Evolutionary conservation across 345 rosid species (phyloP).

Genomic region (Eucalyptus pauciflora): DNA sequence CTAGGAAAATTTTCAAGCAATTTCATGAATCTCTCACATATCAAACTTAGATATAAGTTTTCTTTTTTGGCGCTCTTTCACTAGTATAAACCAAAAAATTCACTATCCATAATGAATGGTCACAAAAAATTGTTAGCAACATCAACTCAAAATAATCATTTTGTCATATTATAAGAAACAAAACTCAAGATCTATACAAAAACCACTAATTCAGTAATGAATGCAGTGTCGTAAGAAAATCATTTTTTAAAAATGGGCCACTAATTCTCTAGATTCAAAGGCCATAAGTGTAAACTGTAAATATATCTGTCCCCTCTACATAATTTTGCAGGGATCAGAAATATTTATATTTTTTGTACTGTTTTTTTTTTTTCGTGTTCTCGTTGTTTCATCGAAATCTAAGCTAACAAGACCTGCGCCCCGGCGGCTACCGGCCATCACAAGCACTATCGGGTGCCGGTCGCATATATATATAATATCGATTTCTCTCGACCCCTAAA

Average conservation of each 20-base stretch:
- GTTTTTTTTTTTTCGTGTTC: too few species aligned
- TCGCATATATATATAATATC: too few species aligned
- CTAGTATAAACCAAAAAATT: too few species aligned
- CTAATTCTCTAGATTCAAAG: background rate
- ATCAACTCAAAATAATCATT: background rate
- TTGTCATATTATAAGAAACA: background rate
- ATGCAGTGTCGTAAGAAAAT: background rate
- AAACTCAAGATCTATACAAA: background rate
- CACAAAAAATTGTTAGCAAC: background rate
- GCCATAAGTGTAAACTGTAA: background rate
- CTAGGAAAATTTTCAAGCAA: background rate
- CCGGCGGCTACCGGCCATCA: background rate
- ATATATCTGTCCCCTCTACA: too few species aligned
- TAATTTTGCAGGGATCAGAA: too few species aligned
- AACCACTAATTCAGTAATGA: too few species aligned
- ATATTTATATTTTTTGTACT: too few species aligned
- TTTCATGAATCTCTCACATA: background rate
- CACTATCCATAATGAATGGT: background rate
- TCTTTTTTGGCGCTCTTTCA: background rate
- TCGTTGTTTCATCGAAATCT: too few species aligned
- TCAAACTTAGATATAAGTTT: background rate
- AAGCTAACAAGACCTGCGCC: too few species aligned
- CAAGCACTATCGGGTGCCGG: background rate
- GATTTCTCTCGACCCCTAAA: background rate
- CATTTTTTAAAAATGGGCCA: too few species aligned